Percentiles rank a stretch among this genome's conserved stretches.
These are phyloP conservation scores for Pleurotus salmoneostramineus DNA, from an alignment of 768 basidiomycete species.

Conservation along the genomic window DNA sequence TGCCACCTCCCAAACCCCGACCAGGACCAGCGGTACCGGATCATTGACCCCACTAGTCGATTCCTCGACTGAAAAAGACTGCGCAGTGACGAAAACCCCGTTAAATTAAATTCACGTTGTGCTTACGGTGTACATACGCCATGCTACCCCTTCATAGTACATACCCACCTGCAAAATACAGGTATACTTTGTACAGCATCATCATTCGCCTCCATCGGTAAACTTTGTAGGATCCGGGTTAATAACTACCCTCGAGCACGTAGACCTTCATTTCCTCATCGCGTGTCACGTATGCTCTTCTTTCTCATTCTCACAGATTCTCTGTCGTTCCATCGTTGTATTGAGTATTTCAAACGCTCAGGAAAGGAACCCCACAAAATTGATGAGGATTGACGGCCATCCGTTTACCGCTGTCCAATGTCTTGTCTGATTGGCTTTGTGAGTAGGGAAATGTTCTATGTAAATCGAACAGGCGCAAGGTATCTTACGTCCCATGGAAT, in stretches of 20 bases:
- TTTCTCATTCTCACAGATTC: neutral
- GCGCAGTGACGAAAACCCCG: neutral
- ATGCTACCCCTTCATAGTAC: neutral
- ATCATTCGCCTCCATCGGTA: neutral
- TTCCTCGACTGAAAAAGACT: neutral
- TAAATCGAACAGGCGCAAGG: too few species aligned
- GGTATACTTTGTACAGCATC: neutral
- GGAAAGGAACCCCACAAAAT: too few species aligned
- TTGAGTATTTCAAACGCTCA: too few species aligned
- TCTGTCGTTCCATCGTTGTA: neutral
- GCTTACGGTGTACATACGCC: neutral
- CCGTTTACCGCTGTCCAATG: too few species aligned
- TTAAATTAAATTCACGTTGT: neutral
- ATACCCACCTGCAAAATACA: neutral
- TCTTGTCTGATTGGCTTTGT: too few species aligned
- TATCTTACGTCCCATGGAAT: too few species aligned
- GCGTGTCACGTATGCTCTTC: neutral
- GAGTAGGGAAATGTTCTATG: too few species aligned
- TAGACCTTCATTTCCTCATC: too few species aligned
- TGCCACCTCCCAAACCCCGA: neutral
- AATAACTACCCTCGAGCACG: neutral
- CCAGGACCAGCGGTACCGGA: neutral
- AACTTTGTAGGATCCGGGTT: neutral
- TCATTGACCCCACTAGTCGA: neutral
- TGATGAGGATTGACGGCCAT: too few species aligned